Percentiles rank a stretch among this genome's conserved stretches.
phyloP scores from a whole-genome alignment of 148 eudicot species.

The Camellia lanceoleosa region DNA sequence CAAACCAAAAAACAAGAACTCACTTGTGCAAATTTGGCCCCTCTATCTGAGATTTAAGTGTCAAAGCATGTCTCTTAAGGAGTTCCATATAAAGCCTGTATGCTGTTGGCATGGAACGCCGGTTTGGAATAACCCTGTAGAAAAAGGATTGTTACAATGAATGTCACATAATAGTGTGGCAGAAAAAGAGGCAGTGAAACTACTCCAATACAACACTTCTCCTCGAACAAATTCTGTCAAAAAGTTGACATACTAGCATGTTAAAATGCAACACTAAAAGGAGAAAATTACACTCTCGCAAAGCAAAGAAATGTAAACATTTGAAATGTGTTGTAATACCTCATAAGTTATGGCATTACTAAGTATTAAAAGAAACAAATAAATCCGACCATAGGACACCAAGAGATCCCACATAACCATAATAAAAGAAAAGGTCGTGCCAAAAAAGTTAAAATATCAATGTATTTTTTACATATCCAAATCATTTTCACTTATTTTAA shows the following conservation, averaged over 20 bases:
- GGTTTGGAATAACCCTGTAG: conserved; percentile 79
- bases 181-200: background rate
- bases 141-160: background rate
- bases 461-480: no score
- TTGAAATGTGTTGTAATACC: background rate
- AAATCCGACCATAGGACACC: background rate
- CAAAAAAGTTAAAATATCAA: no score
- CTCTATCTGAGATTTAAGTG: conserved; percentile 43
- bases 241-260: background rate
- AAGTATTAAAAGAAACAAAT: background rate
- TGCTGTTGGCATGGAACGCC: conserved; percentile 67
- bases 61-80: conserved; percentile 57
- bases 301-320: background rate
- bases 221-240: background rate
- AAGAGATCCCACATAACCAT: background rate
- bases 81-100: conserved; percentile 94
- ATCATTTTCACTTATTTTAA: no score
- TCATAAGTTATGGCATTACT: background rate
- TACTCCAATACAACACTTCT: background rate
- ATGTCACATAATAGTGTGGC: background rate
- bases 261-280: background rate
- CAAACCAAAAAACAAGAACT: conserved; percentile 26
- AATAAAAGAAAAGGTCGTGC: background rate
- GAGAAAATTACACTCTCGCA: conserved; percentile 1
- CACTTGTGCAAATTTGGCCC: conserved; percentile 60